Conservation (phyloP, 768 basidiomycete genomes). For the Suillus clintonianus region DNA sequence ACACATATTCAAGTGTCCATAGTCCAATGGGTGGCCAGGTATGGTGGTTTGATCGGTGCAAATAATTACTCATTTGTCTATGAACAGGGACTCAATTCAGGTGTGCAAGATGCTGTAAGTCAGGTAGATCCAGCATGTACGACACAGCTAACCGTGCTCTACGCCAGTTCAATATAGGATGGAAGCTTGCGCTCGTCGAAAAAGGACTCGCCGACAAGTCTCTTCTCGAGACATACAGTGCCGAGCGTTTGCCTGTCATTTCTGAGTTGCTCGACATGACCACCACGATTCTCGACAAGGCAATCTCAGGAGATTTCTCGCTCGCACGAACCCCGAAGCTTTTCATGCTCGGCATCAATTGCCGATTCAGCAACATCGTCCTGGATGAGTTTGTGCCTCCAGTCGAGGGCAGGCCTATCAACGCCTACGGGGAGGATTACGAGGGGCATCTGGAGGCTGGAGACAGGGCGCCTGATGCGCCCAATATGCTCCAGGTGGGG, state of each 20-base stretch:
- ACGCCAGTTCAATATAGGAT: slow-evolving; percentile 20
- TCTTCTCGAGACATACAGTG: slow-evolving; percentile 37
- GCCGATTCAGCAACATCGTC: slow-evolving; percentile 13
- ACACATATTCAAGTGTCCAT: not conserved
- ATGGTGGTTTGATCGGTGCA: accelerated
- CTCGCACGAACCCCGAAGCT: no score
- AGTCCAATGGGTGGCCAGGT: not conserved
- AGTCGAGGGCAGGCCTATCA: not conserved
- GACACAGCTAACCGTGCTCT: not conserved
- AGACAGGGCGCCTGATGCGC: slow-evolving; percentile 9
- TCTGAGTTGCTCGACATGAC: slow-evolving; percentile 40
- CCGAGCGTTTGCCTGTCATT: slow-evolving; percentile 45
- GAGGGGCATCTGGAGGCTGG: slow-evolving; percentile 10
- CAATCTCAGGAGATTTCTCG: no score
- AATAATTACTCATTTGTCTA: not conserved
- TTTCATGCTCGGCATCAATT: slow-evolving; percentile 32
- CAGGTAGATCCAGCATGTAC: not conserved
- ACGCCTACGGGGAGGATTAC: slow-evolving; percentile 8
- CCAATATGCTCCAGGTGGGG: slow-evolving; percentile 17
- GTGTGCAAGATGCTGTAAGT: slow-evolving; percentile 40
- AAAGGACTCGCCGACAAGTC: slow-evolving; percentile 19
- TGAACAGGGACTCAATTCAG: slow-evolving; percentile 38
- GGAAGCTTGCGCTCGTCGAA: slow-evolving; percentile 27
- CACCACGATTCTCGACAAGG: slow-evolving; percentile 30
- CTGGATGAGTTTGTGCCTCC: slow-evolving; percentile 1